Conservation (phyloP, 2,329 filamentous ascomycete species). For the Phyllosticta capitalensis region DNA sequence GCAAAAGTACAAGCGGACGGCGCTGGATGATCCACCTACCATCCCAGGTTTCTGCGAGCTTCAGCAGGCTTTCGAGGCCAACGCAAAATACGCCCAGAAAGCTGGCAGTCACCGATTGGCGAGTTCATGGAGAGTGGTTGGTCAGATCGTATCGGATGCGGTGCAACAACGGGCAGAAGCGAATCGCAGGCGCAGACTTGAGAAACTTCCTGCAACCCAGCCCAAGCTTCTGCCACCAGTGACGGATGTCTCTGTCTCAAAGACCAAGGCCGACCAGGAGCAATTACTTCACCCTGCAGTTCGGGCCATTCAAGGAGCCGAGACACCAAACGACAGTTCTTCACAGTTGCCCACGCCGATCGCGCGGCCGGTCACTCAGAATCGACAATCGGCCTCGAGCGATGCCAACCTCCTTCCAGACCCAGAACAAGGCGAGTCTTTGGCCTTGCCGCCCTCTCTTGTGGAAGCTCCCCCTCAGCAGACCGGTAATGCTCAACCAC, state of each 20-base stretch:
- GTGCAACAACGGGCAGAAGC: constrained; percentile 11
- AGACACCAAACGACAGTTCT: constrained; percentile 36
- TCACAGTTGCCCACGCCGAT: constrained; percentile 49
- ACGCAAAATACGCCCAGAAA: constrained; percentile 44
- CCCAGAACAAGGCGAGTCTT: constrained; percentile 27
- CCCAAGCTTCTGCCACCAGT: constrained; percentile 1
- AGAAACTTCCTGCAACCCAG: constrained; percentile 13
- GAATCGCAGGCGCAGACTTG: constrained; percentile 20
- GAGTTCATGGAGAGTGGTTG: constrained; percentile 51
- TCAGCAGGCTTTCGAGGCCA: constrained; percentile 40
- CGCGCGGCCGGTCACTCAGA: constrained; percentile 33
- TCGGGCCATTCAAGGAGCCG: constrained; percentile 22
- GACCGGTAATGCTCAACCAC: constrained; percentile 13
- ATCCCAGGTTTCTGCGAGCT: constrained; percentile 27
- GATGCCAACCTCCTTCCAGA: constrained; percentile 21
- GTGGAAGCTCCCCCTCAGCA: constrained; percentile 17
- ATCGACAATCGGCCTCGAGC: constrained; percentile 9
- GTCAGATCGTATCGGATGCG: constrained; percentile 26
- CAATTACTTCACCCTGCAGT: constrained; percentile 22
- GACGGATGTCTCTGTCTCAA: background rate
- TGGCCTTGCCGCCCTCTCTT: constrained; percentile 24
- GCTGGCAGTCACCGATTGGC: constrained; percentile 43
- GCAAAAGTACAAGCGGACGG: constrained; percentile 34
- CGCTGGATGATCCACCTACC: constrained; percentile 29
- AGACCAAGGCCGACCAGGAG: constrained; percentile 7